These are phyloP conservation scores for Leccinellum luteum DNA, from an alignment of 768 basidiomycete species.

Conservation along the genomic window DNA sequence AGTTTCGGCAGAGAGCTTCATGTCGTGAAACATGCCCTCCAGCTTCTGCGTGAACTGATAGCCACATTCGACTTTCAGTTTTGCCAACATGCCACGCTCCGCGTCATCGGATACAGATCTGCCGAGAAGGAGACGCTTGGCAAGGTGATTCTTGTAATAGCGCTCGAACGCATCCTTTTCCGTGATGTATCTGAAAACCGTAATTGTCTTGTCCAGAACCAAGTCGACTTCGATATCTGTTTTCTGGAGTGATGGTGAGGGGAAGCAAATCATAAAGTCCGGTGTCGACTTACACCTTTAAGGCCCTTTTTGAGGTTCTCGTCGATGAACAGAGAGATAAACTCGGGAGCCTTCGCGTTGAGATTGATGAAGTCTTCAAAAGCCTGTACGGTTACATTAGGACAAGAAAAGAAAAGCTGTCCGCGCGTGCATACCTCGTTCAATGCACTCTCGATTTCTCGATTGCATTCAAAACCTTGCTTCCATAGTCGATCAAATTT, in stretches of 20 bases:
- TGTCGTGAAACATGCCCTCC: conserved; percentile 99
- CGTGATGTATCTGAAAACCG: conserved; percentile 87
- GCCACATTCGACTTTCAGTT: conserved; percentile 95
- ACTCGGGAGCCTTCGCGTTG: conserved; percentile 87
- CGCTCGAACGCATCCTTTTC: conserved; percentile 98
- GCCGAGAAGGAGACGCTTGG: conserved; percentile 82
- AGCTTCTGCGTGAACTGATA: conserved; percentile 96
- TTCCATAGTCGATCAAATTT: conserved; percentile 79
- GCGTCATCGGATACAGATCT: conserved; percentile 97
- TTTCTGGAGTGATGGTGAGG: conserved; percentile 58
- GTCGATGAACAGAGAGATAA: conserved; percentile 94
- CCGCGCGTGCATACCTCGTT: conserved; percentile 64
- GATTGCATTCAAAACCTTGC: conserved; percentile 67
- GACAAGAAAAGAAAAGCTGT: neutral
- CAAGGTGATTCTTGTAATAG: conserved; percentile 95
- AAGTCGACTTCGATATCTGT: conserved; percentile 86
- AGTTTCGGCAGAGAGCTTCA: conserved; percentile 83
- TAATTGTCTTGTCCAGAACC: conserved; percentile 93
- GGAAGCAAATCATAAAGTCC: neutral
- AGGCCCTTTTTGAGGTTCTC: conserved; percentile 93
- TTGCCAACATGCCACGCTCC: conserved; percentile 94
- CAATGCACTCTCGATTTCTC: conserved; percentile 73
- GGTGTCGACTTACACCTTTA: conserved; percentile 68
- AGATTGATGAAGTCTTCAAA: conserved; percentile 90
- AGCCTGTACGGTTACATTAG: conserved; percentile 51